These are phyloP conservation scores for Vachellia collinsii DNA, from an alignment of 306 rosid species.

Conservation along the genomic window DNA sequence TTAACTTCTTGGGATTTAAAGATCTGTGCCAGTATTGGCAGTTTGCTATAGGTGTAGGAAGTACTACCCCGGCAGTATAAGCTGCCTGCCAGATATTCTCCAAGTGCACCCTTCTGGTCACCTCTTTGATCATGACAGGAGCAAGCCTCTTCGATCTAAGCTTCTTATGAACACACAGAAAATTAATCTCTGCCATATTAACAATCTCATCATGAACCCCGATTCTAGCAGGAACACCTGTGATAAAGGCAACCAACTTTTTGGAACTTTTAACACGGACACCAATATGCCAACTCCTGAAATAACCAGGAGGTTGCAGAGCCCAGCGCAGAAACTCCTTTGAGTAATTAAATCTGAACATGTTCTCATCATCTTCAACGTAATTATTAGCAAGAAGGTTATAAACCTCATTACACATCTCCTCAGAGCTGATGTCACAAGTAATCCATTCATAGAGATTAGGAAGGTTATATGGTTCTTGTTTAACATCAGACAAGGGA, in stretches of 20 bases:
- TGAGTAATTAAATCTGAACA: conserved; percentile 78
- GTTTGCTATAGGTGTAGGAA: conserved; percentile 76
- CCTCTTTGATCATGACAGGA: conserved; percentile 86
- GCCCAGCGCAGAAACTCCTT: conserved; percentile 82
- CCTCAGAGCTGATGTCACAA: conserved; percentile 61
- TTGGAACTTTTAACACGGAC: conserved; percentile 69
- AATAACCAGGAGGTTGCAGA: conserved; percentile 69
- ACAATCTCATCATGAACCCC: conserved; percentile 59
- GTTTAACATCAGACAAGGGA: conserved; percentile 66
- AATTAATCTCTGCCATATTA: conserved; percentile 75
- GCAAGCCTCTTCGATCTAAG: conserved; percentile 82
- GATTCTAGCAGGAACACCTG: conserved; percentile 74
- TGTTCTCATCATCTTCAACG: conserved; percentile 79
- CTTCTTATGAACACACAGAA: conserved; percentile 78
- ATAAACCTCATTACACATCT: conserved; percentile 68
- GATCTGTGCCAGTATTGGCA: conserved; percentile 86
- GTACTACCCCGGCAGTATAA: conserved; percentile 79
- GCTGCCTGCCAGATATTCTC: conserved; percentile 83
- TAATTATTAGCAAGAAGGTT: conserved; percentile 67
- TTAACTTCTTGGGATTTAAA: conserved; percentile 75
- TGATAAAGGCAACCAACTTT: conserved; percentile 78
- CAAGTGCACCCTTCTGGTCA: conserved; percentile 76
- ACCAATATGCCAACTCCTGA: conserved; percentile 75
- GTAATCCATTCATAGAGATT: conserved; percentile 69
- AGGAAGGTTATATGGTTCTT: conserved; percentile 77